Evolutionary conservation across 1,284 basidiomycete species (phyloP).

Genomic region (Leucoagaricus sp.): DNA sequence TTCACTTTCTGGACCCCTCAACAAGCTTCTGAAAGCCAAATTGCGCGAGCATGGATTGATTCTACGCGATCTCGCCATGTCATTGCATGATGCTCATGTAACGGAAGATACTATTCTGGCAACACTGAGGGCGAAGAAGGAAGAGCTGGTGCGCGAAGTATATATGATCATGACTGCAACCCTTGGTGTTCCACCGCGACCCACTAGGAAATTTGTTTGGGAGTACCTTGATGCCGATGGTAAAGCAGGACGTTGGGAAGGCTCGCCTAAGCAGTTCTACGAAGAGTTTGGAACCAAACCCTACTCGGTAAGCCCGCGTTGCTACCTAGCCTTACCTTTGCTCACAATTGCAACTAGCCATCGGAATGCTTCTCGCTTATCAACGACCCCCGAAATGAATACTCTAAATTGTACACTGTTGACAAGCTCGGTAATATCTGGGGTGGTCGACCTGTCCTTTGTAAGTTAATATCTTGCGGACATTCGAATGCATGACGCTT

Average conservation of each 20-base stretch:
- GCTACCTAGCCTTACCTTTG: slow-evolving; percentile 7
- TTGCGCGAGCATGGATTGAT: slow-evolving; percentile 89
- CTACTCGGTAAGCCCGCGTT: slow-evolving; percentile 57
- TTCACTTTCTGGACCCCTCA: slow-evolving; percentile 71
- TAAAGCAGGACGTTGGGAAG: slow-evolving; percentile 76
- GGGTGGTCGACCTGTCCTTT: slow-evolving; percentile 81
- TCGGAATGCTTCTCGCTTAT: slow-evolving; percentile 87
- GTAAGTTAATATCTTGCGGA: slow-evolving; percentile 43
- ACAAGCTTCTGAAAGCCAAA: slow-evolving; percentile 84
- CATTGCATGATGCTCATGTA: slow-evolving; percentile 47
- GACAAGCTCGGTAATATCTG: slow-evolving; percentile 92
- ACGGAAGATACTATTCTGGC: slow-evolving; percentile 45
- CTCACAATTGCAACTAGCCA: slow-evolving; percentile 37
- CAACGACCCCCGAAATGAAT: slow-evolving; percentile 90
- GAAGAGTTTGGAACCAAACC: slow-evolving; percentile 59
- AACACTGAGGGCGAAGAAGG: slow-evolving; percentile 79
- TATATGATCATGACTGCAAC: slow-evolving; percentile 88
- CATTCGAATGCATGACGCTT: not conserved
- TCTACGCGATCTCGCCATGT: slow-evolving; percentile 65
- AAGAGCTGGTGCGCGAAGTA: slow-evolving; percentile 81
- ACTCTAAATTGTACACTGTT: slow-evolving; percentile 87
- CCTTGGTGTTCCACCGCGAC: slow-evolving; percentile 81
- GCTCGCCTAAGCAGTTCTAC: slow-evolving; percentile 83
- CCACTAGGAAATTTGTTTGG: slow-evolving; percentile 78
- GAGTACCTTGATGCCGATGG: slow-evolving; percentile 85